Percentiles rank a stretch among this genome's conserved stretches.
phyloP scores from a whole-genome alignment of 108 stramenopile genomes.

The Cylindrotheca closterium region DNA sequence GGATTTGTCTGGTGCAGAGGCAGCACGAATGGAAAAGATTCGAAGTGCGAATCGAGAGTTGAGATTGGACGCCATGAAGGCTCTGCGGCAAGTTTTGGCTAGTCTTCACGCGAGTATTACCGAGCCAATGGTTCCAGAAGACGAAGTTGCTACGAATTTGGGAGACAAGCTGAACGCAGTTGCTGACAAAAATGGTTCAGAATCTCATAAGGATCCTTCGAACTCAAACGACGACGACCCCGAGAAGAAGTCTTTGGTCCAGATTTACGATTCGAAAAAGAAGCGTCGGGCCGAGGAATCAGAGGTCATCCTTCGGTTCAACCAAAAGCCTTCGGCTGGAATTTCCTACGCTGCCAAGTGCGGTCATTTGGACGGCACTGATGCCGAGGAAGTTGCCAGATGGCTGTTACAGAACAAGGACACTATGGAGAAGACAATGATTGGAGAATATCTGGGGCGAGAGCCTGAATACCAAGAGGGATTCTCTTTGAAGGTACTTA shows the following conservation, averaged over 20 bases:
- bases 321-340: constrained; percentile 92
- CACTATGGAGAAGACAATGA: constrained; percentile 93
- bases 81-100: constrained; percentile 78
- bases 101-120: constrained; percentile 81
- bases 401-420: constrained; percentile 88
- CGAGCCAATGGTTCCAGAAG: constrained; percentile 42
- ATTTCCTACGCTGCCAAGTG: constrained; percentile 81
- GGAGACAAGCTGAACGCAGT: neutral
- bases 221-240: neutral
- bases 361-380: constrained; percentile 79
- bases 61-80: constrained; percentile 78
- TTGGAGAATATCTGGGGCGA: constrained; percentile 95
- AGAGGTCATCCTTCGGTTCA: constrained; percentile 92
- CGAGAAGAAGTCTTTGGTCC: constrained; percentile 59
- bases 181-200: neutral
- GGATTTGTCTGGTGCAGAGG: constrained; percentile 45
- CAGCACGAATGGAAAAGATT: constrained; percentile 61
- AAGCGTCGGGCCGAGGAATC: constrained; percentile 86
- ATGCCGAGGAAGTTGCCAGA: constrained; percentile 85
- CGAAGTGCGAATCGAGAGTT: constrained; percentile 73
- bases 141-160: neutral
- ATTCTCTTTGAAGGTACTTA: constrained; percentile 87
- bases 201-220: neutral
- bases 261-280: constrained; percentile 93
- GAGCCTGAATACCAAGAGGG: constrained; percentile 92